Evolutionary conservation across 108 stramenopile species (phyloP), one percentile per base, ranked within the genome.

Genomic region (Tribonema minus): DNA sequence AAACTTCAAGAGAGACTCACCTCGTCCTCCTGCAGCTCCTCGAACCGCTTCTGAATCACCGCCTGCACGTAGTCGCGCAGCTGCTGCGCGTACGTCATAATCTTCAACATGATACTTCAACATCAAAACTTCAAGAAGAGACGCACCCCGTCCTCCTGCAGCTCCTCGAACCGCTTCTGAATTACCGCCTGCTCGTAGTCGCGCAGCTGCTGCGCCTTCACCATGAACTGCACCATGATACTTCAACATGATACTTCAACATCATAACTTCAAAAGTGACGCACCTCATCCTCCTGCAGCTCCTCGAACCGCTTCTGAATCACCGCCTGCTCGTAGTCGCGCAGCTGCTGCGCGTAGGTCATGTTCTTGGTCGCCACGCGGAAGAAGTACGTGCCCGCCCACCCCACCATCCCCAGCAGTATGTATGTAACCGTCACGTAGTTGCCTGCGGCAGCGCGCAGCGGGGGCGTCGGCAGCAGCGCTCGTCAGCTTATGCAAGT

Each of bases 321-420:
- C n/a, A 96, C 96, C 2, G 93, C 96, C 83, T 96, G 90, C 76
- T 96, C 96, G 77, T 96, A 96, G 72, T 95, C 92, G 76, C 92
- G 91, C 26, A 96, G 86, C 87, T 79, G 54, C 60, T 92, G 90
- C 0, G 94, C 92, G 89, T 96, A 96, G n/a, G 96, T 96, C 96
- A 96, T 96, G 82, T 94, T 92, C 77, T 96, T 96, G 35, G 92
- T 94, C 0, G 92, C 93, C 4, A 96, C 96, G 64, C 96, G 89
- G 75, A 95, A 95, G 61, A 96, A 89, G 80, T 96, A 96, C 0
- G 92, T 93, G 3, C 84, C 71, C 29, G 81, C 81, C 83, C 83
- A 84, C 26, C 68, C 81, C 12, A 84, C 15, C 0, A 80, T 38
- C 2, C 79, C 70, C 1, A 80, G 37, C 34, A 70, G 3, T 9